phyloP scores from a whole-genome alignment of 768 basidiomycete species.

The Leccinum subtestaceum region DNA sequence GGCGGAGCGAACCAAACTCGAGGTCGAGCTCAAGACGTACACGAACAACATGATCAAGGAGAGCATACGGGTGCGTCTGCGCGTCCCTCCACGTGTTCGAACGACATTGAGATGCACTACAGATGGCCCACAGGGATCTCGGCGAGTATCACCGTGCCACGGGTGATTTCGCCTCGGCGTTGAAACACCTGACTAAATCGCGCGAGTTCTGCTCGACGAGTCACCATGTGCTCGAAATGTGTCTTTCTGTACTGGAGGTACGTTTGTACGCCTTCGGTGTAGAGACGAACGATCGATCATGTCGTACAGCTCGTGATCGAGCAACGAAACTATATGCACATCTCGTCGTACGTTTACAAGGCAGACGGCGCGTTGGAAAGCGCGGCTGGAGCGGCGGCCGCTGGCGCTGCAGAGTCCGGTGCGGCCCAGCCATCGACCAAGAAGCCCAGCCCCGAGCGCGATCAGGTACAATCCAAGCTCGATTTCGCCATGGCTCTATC shows the following conservation, averaged over 20 bases:
- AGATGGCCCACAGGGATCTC: conserved; percentile 92
- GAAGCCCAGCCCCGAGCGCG: conserved; percentile 53
- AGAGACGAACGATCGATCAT: neutral
- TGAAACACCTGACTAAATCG: conserved; percentile 86
- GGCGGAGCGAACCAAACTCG: conserved; percentile 78
- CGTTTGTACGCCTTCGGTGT: conserved; percentile 33
- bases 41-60: conserved; percentile 98
- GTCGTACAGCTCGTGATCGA: conserved; percentile 70
- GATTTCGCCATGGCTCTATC: conserved; percentile 80
- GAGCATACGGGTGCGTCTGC: conserved; percentile 76
- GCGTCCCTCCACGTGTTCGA: neutral
- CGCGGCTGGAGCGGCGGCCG: conserved; percentile 34
- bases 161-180: conserved; percentile 67
- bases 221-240: conserved; percentile 93
- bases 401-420: conserved; percentile 27
- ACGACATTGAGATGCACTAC: neutral
- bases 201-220: conserved; percentile 91
- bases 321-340: conserved; percentile 80
- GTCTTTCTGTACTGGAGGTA: conserved; percentile 78
- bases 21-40: conserved; percentile 94
- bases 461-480: conserved; percentile 72
- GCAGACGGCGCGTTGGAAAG: conserved; percentile 90
- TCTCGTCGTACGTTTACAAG: conserved; percentile 92
- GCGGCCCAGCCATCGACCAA: conserved; percentile 30
- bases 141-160: conserved; percentile 72